Evolutionary conservation across 2,329 filamentous ascomycete species (phyloP), one percentile per base, ranked within the genome.

Genomic region (Aspergillus clavatus): DNA sequence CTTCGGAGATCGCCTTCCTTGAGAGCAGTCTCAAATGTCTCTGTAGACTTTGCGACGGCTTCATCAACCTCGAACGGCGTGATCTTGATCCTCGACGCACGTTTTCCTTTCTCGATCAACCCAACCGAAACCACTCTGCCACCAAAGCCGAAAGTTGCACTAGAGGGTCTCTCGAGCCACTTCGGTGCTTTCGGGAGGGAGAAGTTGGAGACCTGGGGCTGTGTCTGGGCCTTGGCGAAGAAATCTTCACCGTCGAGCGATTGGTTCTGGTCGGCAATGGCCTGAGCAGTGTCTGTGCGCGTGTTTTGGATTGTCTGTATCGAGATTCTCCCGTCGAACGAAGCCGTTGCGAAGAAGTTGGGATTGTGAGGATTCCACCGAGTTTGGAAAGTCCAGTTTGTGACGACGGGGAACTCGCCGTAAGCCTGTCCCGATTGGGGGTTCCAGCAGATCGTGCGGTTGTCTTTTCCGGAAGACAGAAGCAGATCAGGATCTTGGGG

Each of bases 321-420:
- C 2, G 87, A 84, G 52, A 98, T 95, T 71, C 94, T 96, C 58
- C 94, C 93, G 62, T 98, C 93, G 56, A 97, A 97, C 2, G 91
- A 95, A 7, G 94, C 93, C 14, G 93, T 97, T 14, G 94, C 94
- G 40, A 91, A 88, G 46, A 98, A 76, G 62, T 84, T 87, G 8
- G 93, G 91, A 67, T 98, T 95, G 56, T 87, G 83, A 23, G 93
- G 93, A 66, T 95, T 90, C 79, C 94, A 97, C 51, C 85, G 81
- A 4, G 93, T 95, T 64, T 91, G 84, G 74, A 98, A 98, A 5
- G 90, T 95, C 91, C 93, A 98, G 69, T 97, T 98, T n/a, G 91
- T 96, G 43, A 95, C 90, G 59, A 96, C 89, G 4, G 91, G 90
- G 62, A 97, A 91, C 69, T 97, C 91, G 54, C 94, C 93, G 52